Conservation (phyloP, 805 yeast genomes). For the Kodamaea jinghongensis region DNA sequence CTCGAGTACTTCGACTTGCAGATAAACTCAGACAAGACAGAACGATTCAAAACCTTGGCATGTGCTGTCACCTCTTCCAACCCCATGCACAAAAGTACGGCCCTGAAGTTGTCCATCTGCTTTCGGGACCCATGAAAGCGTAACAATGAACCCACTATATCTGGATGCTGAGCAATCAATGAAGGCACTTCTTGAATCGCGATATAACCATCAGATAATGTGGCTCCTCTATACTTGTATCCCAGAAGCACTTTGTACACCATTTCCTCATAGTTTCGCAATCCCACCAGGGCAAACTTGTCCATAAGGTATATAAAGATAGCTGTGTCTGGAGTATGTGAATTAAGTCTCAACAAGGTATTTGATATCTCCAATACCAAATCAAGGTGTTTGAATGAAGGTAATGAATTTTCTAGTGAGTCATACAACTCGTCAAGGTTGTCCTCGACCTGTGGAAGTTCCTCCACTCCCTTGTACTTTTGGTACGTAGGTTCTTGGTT, state of each 20-base stretch:
- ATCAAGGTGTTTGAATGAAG: slow-evolving; percentile 1
- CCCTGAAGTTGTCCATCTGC: slow-evolving; percentile 19
- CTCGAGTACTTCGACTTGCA: slow-evolving; percentile 24
- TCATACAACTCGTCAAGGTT: not conserved
- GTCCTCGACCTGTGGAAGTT: not conserved
- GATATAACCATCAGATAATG: not conserved
- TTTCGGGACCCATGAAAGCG: slow-evolving; percentile 22
- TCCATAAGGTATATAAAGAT: slow-evolving; percentile 26
- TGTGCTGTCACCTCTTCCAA: slow-evolving; percentile 23
- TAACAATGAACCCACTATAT: slow-evolving; percentile 26
- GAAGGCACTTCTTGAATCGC: not conserved
- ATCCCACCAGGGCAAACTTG: slow-evolving; percentile 19
- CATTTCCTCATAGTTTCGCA: slow-evolving; percentile 26
- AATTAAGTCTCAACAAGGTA: slow-evolving; percentile 3
- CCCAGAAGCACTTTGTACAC: slow-evolving; percentile 26
- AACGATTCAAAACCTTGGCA: slow-evolving; percentile 17
- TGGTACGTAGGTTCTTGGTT: not conserved
- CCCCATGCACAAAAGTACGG: slow-evolving; percentile 25
- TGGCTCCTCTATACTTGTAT: slow-evolving; percentile 16
- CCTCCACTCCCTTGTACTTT: slow-evolving; percentile 4
- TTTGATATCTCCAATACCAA: not conserved
- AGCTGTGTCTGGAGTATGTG: slow-evolving; percentile 22
- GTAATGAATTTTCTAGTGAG: not conserved
- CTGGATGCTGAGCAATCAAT: slow-evolving; percentile 29
- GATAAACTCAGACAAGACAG: slow-evolving; percentile 21